Percentiles rank a stretch among this genome's conserved stretches.
phyloP scores from a whole-genome alignment of 352 stramenopile species.

The Pilasporangium apinafurcum region DNA sequence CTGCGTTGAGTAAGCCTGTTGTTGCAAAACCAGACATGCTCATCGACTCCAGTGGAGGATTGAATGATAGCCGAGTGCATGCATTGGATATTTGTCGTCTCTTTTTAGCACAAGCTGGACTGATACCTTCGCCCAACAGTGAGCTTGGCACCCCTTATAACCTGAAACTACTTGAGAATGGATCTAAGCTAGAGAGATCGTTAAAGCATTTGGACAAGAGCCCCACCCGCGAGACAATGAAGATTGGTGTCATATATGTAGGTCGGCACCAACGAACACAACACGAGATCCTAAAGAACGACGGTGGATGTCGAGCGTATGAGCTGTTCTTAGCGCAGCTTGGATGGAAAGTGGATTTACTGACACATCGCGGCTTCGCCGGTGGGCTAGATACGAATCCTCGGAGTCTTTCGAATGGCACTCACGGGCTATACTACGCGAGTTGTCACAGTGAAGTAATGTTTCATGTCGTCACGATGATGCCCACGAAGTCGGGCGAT shows the following conservation, averaged over 20 bases:
- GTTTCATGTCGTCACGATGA: slow-evolving; percentile 86
- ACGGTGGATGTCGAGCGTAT: slow-evolving; percentile 56
- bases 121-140: slow-evolving; percentile 57
- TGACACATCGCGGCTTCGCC: slow-evolving; percentile 62
- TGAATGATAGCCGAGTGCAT: slow-evolving; percentile 42
- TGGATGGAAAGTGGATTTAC: slow-evolving; percentile 71
- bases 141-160: slow-evolving; percentile 47
- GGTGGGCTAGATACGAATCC: slow-evolving; percentile 77
- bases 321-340: slow-evolving; percentile 67
- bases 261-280: slow-evolving; percentile 65
- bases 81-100: slow-evolving; percentile 77
- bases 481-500: slow-evolving; percentile 74
- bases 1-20: slow-evolving; percentile 33
- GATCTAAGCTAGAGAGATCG: slow-evolving; percentile 69
- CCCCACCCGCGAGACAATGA: slow-evolving; percentile 87
- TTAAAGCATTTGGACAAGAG: slow-evolving; percentile 80
- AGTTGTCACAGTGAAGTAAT: slow-evolving; percentile 82
- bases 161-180: slow-evolving; percentile 66
- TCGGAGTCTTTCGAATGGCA: slow-evolving; percentile 73
- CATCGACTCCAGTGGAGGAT: slow-evolving; percentile 16
- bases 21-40: slow-evolving; percentile 20
- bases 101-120: slow-evolving; percentile 69
- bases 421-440: slow-evolving; percentile 70
- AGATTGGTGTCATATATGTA: slow-evolving; percentile 86
- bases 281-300: slow-evolving; percentile 78